Base-by-base conservation (phyloP, 23 red algal genomes). In the Pyropia yezoensis region DNA sequence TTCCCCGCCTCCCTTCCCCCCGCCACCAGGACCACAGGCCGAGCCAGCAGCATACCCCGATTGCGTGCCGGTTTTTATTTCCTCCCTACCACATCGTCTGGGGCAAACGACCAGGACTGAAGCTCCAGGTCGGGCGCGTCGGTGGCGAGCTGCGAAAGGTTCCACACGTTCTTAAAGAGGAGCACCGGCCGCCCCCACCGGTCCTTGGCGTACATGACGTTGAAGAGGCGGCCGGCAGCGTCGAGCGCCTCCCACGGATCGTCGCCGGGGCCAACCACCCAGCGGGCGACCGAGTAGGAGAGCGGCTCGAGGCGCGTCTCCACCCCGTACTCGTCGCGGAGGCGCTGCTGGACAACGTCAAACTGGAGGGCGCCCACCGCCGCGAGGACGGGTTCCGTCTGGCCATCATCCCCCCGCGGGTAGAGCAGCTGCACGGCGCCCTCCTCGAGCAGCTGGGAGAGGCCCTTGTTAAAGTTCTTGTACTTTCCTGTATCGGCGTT, bases 301-400 rank as follows among this genome's bases (percentile, higher is more conserved):
- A 90, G 54, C 19, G 78, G 86, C 29, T 90, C 86, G 29, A 90
- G 61, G 17, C 62, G 52, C 21, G 75, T 77, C 16, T 90, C 86
- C 7, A 90, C 86, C 23, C 79, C 79, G 78, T 90, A 90, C 39
- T 90, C 86, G 59, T 90, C 86, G 22, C 77, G 71, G 51, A 90
- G 77, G 16, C 86, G 76, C 52, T 78, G 49, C 56, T 81, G 76
- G 23, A 90, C 76, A 15, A 90, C 86, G 23, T 90, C 86, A 69
- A 81, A 90, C 70, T 90, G 86, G 63, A 90, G 70, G 59, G 79
- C 74, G n/a, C 86, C 86, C 17, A 90, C 86, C 23, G 86, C 86
- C 12, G 86, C 86, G 52, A 90, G 23, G 29, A 90, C 81, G 9
- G 86, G 86, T 26, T 77, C 76, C 27, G 79, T 75, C 53, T 81